Evolutionary conservation across 2,329 filamentous ascomycete genomes (phyloP).

Genomic region (Beauveria asiatica): DNA sequence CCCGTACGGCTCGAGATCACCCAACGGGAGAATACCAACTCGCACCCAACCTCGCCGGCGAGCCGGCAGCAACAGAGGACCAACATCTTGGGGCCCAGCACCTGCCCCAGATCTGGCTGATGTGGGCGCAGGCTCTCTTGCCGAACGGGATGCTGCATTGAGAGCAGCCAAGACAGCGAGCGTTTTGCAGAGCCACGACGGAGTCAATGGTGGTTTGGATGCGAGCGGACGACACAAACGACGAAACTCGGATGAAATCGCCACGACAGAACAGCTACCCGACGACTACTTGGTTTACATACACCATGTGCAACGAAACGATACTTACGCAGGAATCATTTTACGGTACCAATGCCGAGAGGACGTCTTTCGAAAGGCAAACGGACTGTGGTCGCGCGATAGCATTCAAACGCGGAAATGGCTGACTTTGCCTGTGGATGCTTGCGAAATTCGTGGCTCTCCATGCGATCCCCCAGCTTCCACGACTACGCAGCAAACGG

Average conservation of each 20-base stretch:
- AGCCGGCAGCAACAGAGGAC: constrained; percentile 14
- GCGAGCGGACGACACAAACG: constrained; percentile 51
- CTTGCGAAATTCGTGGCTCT: constrained; percentile 74
- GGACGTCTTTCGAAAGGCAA: constrained; percentile 74
- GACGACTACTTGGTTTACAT: constrained; percentile 81
- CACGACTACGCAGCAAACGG: constrained; percentile 32
- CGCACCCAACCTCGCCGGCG: constrained; percentile 16
- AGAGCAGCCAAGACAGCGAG: constrained; percentile 49
- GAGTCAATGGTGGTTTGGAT: constrained; percentile 50
- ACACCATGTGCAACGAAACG: constrained; percentile 71
- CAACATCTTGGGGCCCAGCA: constrained; percentile 39
- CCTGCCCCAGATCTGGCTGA: constrained; percentile 40
- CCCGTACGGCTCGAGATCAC: constrained; percentile 6
- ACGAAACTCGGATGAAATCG: constrained; percentile 58
- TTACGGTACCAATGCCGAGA: constrained; percentile 84
- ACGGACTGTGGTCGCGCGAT: constrained; percentile 91
- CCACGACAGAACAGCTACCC: constrained; percentile 45
- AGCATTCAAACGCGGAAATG: constrained; percentile 76
- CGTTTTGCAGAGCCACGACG: constrained; percentile 52
- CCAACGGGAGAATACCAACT: constrained; percentile 2
- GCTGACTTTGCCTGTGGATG: constrained; percentile 79
- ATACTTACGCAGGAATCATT: constrained; percentile 86
- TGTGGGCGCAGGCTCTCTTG: constrained; percentile 46
- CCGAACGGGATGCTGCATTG: constrained; percentile 44
- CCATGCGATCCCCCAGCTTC: constrained; percentile 47